Evolutionary conservation across 257 asterid genomes (phyloP), one percentile per base, ranked within the genome.

Genomic region (Solanum sejunctum): DNA sequence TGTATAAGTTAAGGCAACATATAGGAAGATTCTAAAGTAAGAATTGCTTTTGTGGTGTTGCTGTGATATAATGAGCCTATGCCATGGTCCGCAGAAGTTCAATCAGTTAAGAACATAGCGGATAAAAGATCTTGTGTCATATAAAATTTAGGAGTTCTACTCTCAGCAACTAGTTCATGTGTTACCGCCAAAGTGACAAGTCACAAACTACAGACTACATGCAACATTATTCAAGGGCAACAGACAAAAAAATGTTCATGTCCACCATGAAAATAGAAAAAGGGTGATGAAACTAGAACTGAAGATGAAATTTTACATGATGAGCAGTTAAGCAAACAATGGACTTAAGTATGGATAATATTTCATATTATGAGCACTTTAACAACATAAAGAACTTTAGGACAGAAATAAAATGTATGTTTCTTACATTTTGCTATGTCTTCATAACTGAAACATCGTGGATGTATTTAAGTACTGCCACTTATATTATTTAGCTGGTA

Each of bases 21-120:
- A n/a, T n/a, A n/a, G n/a, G n/a, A n/a, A n/a, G n/a, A n/a, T n/a
- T n/a, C n/a, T n/a, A n/a, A n/a, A n/a, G n/a, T n/a, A n/a, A n/a
- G n/a, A n/a, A n/a, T n/a, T n/a, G n/a, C n/a, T 91, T 86, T 94
- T 72, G 98, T 90, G 12, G 95, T 94, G 85, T 92, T 95, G 90
- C 10, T 49, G 10, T 49, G 54, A 49, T 49, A 87, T 91, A 92
- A 89, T 95, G 98, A 73, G 97, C 99, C 99, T 95, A 90, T 58
- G 72, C 18, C 36, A 32, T 2, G 36, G 36, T 32, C n/a, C 67
- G 80, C 21, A 64, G 61, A 75, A 64, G 66, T 32, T 7, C 63
- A 55, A 61, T 83, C 71, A 57, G 15, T 49, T 49, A 49, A 49
- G 54, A 49, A 49, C 8, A 11, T 10, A 10, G 54, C 54, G 11